Percentiles rank a stretch among this genome's conserved stretches.
phyloP scores from a whole-genome alignment of 2,329 filamentous ascomycete genomes.

The Plectosphaerella sp. region DNA sequence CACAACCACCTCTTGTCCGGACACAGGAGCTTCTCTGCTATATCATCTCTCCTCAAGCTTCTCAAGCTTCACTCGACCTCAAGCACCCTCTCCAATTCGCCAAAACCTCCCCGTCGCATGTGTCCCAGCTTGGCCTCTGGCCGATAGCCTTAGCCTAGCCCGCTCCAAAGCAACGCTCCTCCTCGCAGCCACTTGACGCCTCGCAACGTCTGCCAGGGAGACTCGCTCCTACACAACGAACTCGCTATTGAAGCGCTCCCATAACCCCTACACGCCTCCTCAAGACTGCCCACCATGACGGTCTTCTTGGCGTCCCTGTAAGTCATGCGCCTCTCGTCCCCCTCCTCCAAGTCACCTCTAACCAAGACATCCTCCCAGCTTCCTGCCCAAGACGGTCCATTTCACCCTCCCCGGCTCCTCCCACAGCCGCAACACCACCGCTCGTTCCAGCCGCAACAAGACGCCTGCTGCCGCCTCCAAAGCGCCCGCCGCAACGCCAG shows the following conservation, averaged over 20 bases:
- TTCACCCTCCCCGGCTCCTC: constrained; percentile 65
- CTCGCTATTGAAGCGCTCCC: neutral
- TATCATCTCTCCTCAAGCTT: too few species aligned
- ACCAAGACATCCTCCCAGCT: constrained; percentile 48
- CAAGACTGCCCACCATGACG: constrained; percentile 34
- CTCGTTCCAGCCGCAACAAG: constrained; percentile 13
- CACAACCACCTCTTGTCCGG: too few species aligned
- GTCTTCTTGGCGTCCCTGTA: constrained; percentile 48
- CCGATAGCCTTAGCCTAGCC: neutral
- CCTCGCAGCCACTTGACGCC: neutral
- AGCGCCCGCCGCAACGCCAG: constrained; percentile 25
- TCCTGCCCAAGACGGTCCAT: constrained; percentile 87
- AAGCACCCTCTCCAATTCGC: neutral
- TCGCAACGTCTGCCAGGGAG: neutral
- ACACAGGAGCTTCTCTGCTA: too few species aligned
- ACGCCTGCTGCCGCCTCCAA: constrained; percentile 2
- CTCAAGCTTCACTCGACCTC: too few species aligned
- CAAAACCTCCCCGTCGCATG: neutral
- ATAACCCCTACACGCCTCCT: neutral
- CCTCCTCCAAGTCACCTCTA: constrained; percentile 5
- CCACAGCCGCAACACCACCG: constrained; percentile 24
- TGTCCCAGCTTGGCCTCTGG: neutral
- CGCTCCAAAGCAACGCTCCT: neutral
- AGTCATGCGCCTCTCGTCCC: constrained; percentile 15
- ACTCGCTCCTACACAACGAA: neutral